A percentile compares a stretch with the other conserved stretches of the same genome.
phyloP scores from a whole-genome alignment of 805 yeast species.

The Cyberlindnera galapagoensis region DNA sequence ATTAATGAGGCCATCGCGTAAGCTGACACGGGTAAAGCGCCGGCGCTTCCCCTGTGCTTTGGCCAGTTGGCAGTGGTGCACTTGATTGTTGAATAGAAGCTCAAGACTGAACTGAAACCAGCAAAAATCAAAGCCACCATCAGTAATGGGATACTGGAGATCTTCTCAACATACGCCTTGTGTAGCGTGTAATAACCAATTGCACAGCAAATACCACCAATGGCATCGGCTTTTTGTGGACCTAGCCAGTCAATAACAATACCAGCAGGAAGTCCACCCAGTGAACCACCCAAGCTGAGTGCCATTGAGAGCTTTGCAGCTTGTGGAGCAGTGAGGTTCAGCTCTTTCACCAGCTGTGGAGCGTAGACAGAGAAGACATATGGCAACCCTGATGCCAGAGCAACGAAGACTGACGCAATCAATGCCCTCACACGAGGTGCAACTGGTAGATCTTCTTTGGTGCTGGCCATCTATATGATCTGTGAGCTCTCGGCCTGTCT shows the following conservation, averaged over 20 bases:
- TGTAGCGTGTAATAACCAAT: slow-evolving; percentile 48
- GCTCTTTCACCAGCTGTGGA: slow-evolving; percentile 56
- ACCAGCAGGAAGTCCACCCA: slow-evolving; percentile 71
- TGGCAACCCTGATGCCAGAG: slow-evolving; percentile 70
- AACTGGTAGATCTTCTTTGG: slow-evolving; percentile 6
- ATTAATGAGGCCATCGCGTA: slow-evolving; percentile 68
- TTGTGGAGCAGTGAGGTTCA: slow-evolving; percentile 51
- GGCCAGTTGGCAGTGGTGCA: slow-evolving; percentile 57
- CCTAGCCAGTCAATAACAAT: slow-evolving; percentile 56
- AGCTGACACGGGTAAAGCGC: slow-evolving; percentile 24
- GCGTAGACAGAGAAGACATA: slow-evolving; percentile 71
- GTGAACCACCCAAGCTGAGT: slow-evolving; percentile 55
- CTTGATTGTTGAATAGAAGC: slow-evolving; percentile 51
- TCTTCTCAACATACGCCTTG: slow-evolving; percentile 35
- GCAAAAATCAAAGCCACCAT: slow-evolving; percentile 43
- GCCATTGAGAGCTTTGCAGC: slow-evolving; percentile 62
- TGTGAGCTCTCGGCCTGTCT: slow-evolving; percentile 1
- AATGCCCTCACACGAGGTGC: slow-evolving; percentile 12
- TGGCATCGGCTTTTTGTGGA: slow-evolving; percentile 42
- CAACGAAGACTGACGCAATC: slow-evolving; percentile 32
- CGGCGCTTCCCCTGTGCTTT: slow-evolving; percentile 43
- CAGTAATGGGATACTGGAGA: slow-evolving; percentile 35
- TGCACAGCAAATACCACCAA: slow-evolving; percentile 52
- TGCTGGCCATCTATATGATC: too few species aligned
- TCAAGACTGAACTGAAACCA: slow-evolving; percentile 62